Base-by-base conservation (phyloP, 768 basidiomycete genomes). In the Cyclocybe aegerita region DNA sequence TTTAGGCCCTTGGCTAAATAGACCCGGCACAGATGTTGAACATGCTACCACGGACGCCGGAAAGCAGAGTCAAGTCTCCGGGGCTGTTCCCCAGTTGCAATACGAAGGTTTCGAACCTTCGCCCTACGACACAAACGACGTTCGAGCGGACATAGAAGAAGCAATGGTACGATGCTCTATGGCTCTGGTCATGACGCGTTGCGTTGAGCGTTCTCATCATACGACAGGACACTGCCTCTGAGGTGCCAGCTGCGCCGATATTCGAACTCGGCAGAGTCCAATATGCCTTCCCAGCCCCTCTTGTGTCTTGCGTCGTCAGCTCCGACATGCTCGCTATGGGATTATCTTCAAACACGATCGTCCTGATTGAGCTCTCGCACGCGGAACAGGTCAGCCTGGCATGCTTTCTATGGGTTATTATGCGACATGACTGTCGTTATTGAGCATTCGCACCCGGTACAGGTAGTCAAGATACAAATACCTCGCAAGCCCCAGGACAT, bases 41-140 rank as follows among this genome's bases (percentile, higher is more conserved):
- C 94, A 95, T 65, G 74, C 91, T 14, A 73, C 79, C 32, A 75
- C 77, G 4, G 78, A 85, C 14, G 66, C 77, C 4, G 65, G 69
- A 11, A 68, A 70, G 29, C 62, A 65, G 34, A 64, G 59, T 35
- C 45, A 69, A 43, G 58, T 64, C 38, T 57, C 67, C 23, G 70
- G 67, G 45, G 66, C 78, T 1, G 62, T 82, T 16, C 83, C 85
- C 3, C 74, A 80, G 29, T 69, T 94, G 16, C 82, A 88, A 48
- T 94, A 88, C 60, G 89, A 96, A 63, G 94, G 93, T 8, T 98
- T 93, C 61, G 94, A 98, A 67, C 82, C 81, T 15, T 84, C 83
- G 14, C 80, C 84, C 1, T 68, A 78, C 49, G 79, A 78, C 38
- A 66, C 67, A 50, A 74, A 80, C 60, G 81, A 84, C 65, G 60